Evolutionary conservation across 345 rosid genomes (phyloP).

Genomic region (Raphanus sativus): DNA sequence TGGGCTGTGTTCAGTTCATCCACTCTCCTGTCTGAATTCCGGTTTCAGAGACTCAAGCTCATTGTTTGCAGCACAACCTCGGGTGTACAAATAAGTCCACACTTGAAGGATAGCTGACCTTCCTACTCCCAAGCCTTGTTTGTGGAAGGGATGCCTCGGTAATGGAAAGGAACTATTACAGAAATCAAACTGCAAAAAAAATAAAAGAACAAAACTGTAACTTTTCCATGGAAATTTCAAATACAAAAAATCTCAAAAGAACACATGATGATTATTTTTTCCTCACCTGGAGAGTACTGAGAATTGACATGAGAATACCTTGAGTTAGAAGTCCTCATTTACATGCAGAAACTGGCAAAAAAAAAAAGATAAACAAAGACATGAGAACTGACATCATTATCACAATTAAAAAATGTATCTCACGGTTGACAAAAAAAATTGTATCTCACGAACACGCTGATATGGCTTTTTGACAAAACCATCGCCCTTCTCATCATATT

Average conservation of each 20-base stretch:
- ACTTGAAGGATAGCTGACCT: conserved; percentile 47
- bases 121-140: conserved; percentile 59
- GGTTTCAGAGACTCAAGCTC: conserved; percentile 88
- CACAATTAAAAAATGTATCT: too few species aligned
- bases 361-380: too few species aligned
- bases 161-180: conserved; percentile 42
- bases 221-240: not conserved
- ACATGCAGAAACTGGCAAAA: too few species aligned
- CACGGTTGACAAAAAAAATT: too few species aligned
- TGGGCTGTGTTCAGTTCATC: conserved; percentile 29
- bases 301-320: too few species aligned
- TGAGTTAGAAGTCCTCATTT: too few species aligned
- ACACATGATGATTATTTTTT: not conserved
- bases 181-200: conserved; percentile 58
- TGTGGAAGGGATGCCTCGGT: conserved; percentile 55
- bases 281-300: conserved; percentile 58
- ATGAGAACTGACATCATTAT: too few species aligned
- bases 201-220: not conserved
- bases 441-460: too few species aligned
- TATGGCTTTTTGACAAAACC: too few species aligned
- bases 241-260: not conserved
- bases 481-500: too few species aligned
- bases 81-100: conserved; percentile 33
- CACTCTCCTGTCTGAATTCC: conserved; percentile 52
- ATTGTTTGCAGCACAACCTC: conserved; percentile 62